Evolutionary conservation across 2,329 filamentous ascomycete species (phyloP), one percentile per base, ranked within the genome.

Genomic region (Ophiocordyceps australis): DNA sequence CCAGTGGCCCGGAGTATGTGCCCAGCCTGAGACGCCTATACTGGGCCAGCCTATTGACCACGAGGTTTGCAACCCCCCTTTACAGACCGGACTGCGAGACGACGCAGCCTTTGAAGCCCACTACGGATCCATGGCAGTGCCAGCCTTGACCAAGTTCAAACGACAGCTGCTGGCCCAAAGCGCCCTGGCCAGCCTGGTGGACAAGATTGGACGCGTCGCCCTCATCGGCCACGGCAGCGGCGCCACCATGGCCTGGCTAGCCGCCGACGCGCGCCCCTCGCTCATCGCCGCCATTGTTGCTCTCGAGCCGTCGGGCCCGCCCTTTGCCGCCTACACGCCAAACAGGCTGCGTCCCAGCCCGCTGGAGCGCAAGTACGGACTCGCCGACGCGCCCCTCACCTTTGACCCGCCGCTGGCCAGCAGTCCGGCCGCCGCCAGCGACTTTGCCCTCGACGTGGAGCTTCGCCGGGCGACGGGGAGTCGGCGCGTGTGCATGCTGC

Each of bases 221-320:
- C 36, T 68, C 4, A 32, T 72, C 9, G 56, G 55, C 0, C 59
- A 71, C 32, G 62, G 58, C 1, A 52, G 63, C 11, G 57, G 59
- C 4, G 54, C 55, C 1, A 46, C 46, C 9, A 52, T 54, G 30
- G 53, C 47, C 7, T 64, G 53, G 54, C 46, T 59, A 7, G 47
- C 59, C 7, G 58, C 55, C 3, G 65, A 73, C 34, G 40, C 44
- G 3, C 39, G 52, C 4, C 63, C 65, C 0, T 34, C 54, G 0
- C 42, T 59, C 1, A 55, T 69, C 3, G 52, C 52, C 13, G 55
- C 45, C 1, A 52, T 68, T 13, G 41, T 72, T 2, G 49, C 55
- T 1, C 32, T 72, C 9, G 66, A 71, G 35, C 65, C 65, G 0
- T 39, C 46, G 4, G 65, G 65, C 0, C 64, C 65, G 2, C 64